Percentiles rank a stretch among this genome's conserved stretches.
Evolutionary conservation across 345 rosid genomes (phyloP).

Genomic region (Gynandropsis gynandra): DNA sequence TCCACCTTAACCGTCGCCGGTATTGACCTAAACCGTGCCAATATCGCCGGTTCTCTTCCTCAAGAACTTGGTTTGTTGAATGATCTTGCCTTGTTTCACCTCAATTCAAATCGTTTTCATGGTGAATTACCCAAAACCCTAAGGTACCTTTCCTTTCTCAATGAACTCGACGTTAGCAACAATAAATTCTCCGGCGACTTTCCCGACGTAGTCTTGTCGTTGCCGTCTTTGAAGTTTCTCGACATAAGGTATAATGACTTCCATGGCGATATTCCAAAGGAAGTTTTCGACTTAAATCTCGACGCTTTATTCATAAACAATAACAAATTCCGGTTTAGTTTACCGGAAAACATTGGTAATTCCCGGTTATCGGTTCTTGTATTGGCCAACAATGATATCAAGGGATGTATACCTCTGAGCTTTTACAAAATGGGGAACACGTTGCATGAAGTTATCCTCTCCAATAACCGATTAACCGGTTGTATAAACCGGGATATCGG

Average conservation of each 20-base stretch:
- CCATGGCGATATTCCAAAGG: conserved; percentile 46
- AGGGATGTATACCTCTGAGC: conserved; percentile 61
- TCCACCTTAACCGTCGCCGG: conserved; percentile 63
- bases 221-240: conserved; percentile 69
- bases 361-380: conserved; percentile 74
- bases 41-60: conserved; percentile 57
- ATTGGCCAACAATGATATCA: conserved; percentile 58
- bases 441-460: conserved; percentile 43
- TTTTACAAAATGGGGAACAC: conserved; percentile 57
- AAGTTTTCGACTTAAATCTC: conserved; percentile 56
- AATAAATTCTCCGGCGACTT: conserved; percentile 58
- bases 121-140: conserved; percentile 54
- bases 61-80: conserved; percentile 63
- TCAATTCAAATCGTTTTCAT: conserved; percentile 63
- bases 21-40: conserved; percentile 69
- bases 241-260: conserved; percentile 67
- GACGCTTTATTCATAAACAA: conserved; percentile 80
- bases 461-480: conserved; percentile 50
- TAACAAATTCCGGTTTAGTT: conserved; percentile 57
- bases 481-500: conserved; percentile 61
- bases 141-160: conserved; percentile 37
- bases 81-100: conserved; percentile 71
- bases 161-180: conserved; percentile 75
- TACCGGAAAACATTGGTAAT: conserved; percentile 70
- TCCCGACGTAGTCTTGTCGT: conserved; percentile 46